Evolutionary conservation across 225 moss, liverwort and hornwort genomes (phyloP).

Genomic region (Physcomitrium patens): DNA sequence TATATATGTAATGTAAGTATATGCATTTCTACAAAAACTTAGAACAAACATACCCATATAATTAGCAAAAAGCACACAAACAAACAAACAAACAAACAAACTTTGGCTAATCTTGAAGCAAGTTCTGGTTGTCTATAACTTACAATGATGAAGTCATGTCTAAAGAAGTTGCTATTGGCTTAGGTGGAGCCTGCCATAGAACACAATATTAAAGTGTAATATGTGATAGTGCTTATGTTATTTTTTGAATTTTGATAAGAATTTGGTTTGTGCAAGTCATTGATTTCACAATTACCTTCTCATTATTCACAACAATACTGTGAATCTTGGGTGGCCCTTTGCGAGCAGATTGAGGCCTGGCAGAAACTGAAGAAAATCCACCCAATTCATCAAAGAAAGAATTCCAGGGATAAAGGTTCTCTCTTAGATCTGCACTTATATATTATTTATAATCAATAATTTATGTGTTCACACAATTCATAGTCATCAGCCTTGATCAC

Average conservation of each 20-base stretch:
- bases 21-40: no score
- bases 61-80: no score
- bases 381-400: conserved; percentile 34
- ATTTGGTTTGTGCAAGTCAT: background rate
- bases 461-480: background rate
- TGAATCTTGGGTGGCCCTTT: conserved; percentile 65
- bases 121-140: conserved; percentile 29
- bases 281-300: conserved; percentile 38
- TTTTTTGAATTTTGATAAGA: no score
- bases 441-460: conserved; percentile 9
- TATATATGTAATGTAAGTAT: background rate
- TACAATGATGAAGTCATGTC: conserved; percentile 58
- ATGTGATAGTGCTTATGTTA: no score
- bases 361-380: conserved; percentile 37
- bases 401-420: conserved; percentile 37
- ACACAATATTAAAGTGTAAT: conserved; percentile 7
- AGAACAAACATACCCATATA: no score
- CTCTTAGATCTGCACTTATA: conserved; percentile 42
- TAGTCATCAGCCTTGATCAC: background rate
- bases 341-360: conserved; percentile 65
- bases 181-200: conserved; percentile 50
- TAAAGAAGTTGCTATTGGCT: conserved; percentile 36
- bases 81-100: no score
- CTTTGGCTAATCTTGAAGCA: no score
- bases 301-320: conserved; percentile 23